Conservation (phyloP, 805 yeast species). For the Wickerhamiella alocasiicola region DNA sequence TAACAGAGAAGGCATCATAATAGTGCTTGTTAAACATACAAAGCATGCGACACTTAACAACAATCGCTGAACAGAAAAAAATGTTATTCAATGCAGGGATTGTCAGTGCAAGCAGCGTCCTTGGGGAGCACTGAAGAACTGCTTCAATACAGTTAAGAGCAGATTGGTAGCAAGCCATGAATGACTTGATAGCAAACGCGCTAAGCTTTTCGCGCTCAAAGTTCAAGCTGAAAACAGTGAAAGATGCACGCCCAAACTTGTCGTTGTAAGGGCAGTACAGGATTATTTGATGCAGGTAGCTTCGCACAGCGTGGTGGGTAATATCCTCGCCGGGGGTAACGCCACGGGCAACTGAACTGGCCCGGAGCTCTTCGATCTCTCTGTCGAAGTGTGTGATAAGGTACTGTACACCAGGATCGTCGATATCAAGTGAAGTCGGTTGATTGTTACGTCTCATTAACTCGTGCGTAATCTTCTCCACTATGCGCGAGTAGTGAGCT, state of each 20-base stretch:
- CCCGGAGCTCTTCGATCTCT: slow-evolving; percentile 28
- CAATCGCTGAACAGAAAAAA: slow-evolving; percentile 23
- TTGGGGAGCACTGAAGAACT: slow-evolving; percentile 23
- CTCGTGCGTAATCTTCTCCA: slow-evolving; percentile 34
- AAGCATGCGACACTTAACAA: slow-evolving; percentile 26
- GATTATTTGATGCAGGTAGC: slow-evolving; percentile 33
- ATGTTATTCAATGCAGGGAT: slow-evolving; percentile 22
- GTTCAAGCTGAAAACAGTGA: slow-evolving; percentile 26
- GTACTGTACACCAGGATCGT: slow-evolving; percentile 29
- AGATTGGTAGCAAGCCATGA: slow-evolving; percentile 21
- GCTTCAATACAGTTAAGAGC: slow-evolving; percentile 19
- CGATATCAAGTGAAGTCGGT: slow-evolving; percentile 27
- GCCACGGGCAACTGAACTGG: slow-evolving; percentile 17
- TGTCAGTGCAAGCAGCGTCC: slow-evolving; percentile 45
- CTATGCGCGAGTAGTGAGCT: slow-evolving; percentile 47
- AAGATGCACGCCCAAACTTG: slow-evolving; percentile 26
- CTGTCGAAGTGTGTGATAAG: slow-evolving; percentile 39
- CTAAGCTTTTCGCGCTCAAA: slow-evolving; percentile 18
- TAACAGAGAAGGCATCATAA: slow-evolving; percentile 21
- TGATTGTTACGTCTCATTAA: slow-evolving; percentile 31
- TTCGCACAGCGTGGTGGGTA: slow-evolving; percentile 39
- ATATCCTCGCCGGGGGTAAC: slow-evolving; percentile 26
- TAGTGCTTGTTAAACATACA: slow-evolving; percentile 22
- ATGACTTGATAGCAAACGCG: slow-evolving; percentile 21
- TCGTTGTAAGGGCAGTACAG: slow-evolving; percentile 20